phyloP scores from a whole-genome alignment of 306 rosid species.

The Cicer judaicum region DNA sequence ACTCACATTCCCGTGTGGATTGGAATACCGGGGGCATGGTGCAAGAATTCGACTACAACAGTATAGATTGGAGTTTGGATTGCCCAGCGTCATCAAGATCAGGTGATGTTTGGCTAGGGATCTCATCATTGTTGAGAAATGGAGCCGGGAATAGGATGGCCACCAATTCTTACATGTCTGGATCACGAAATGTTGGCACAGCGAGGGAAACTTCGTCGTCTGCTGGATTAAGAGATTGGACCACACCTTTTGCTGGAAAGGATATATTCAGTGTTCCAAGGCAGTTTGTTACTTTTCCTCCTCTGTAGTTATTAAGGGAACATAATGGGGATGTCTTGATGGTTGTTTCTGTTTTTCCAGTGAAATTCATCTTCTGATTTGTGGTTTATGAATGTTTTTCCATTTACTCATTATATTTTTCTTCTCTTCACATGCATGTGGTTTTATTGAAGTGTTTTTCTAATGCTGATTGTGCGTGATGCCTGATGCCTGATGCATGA shows the following conservation, averaged over 20 bases:
- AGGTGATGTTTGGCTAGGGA: constrained; percentile 60
- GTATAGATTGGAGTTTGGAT: constrained; percentile 84
- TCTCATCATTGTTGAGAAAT: constrained; percentile 52
- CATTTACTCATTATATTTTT: background rate
- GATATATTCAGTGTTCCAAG: constrained; percentile 84
- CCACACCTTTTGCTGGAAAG: constrained; percentile 81
- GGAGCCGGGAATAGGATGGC: constrained; percentile 34
- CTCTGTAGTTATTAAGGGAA: constrained; percentile 50
- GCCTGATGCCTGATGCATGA: background rate
- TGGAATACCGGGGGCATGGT: constrained; percentile 66
- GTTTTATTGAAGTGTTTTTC: constrained; percentile 12
- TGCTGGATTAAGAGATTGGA: constrained; percentile 72
- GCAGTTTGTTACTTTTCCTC: constrained; percentile 84
- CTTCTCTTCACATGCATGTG: constrained; percentile 20
- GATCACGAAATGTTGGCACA: constrained; percentile 64
- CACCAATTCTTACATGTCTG: constrained; percentile 46
- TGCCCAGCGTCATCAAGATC: constrained; percentile 47
- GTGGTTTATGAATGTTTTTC: constrained; percentile 36
- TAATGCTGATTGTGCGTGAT: background rate
- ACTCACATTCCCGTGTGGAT: constrained; percentile 61
- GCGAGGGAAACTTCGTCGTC: constrained; percentile 55
- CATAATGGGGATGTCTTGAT: constrained; percentile 30
- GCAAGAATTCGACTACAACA: constrained; percentile 66
- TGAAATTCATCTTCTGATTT: constrained; percentile 47
- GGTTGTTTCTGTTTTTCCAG: constrained; percentile 42